Percentiles rank a stretch among this genome's conserved stretches.
phyloP scores from a whole-genome alignment of 768 basidiomycete species.

The Suillus brevipes region DNA sequence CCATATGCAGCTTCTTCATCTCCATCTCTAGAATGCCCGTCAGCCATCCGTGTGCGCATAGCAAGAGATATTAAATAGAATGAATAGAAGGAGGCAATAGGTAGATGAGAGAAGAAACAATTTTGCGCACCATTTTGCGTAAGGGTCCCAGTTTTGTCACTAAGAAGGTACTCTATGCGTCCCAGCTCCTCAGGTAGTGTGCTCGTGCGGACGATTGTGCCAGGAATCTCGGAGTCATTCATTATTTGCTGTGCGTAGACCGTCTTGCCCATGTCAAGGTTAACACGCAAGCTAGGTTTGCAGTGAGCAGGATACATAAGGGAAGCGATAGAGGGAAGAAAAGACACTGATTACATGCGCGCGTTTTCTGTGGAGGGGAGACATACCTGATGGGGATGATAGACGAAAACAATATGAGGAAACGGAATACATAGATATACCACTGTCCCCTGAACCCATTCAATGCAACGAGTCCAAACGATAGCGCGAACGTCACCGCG shows the following conservation, averaged over 20 bases:
- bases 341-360: background rate
- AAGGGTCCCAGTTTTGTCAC: constrained; percentile 97
- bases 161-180: constrained; percentile 91
- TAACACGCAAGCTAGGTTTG: constrained; percentile 82
- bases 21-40: constrained; percentile 79
- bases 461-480: constrained; percentile 87
- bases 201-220: constrained; percentile 95
- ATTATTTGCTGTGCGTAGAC: constrained; percentile 96
- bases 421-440: constrained; percentile 96
- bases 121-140: constrained; percentile 85
- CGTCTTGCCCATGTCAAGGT: constrained; percentile 99
- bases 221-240: constrained; percentile 89
- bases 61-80: background rate
- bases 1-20: constrained; percentile 98
- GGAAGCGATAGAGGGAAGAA: constrained; percentile 3
- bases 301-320: background rate
- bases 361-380: background rate
- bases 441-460: constrained; percentile 95
- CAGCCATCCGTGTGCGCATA: constrained; percentile 1
- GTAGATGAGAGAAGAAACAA: background rate
- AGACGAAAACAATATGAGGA: constrained; percentile 96
- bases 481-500: constrained; percentile 88
- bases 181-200: constrained; percentile 97
- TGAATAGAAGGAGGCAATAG: background rate
- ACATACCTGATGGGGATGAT: constrained; percentile 97